Evolutionary conservation across 1,284 basidiomycete species (phyloP).

Genomic region (Microbotryum intermedium): DNA sequence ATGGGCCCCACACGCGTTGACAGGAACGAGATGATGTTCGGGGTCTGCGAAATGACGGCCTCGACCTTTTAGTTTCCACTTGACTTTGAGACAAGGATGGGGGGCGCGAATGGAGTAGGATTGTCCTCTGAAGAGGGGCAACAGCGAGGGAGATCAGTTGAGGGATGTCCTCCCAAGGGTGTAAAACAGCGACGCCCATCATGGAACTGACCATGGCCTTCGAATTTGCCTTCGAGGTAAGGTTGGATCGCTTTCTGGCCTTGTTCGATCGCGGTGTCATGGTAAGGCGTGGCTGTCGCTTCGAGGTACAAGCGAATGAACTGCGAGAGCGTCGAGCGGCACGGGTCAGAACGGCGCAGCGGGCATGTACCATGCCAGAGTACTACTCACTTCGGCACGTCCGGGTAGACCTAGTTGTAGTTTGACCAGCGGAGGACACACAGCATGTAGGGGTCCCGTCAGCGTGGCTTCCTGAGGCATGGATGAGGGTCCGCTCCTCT

Average conservation of each 20-base stretch:
- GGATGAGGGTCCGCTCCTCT: no score
- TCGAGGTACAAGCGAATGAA: conserved; percentile 24
- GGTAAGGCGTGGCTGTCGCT: conserved; percentile 19
- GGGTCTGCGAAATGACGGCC: conserved; percentile 31
- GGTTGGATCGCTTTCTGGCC: conserved; percentile 17
- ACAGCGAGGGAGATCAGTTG: neutral
- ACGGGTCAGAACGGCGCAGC: neutral
- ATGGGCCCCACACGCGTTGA: conserved; percentile 42
- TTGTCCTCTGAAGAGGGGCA: conserved; percentile 12
- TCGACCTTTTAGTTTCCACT: conserved; percentile 7
- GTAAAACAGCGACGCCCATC: neutral
- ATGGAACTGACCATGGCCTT: neutral
- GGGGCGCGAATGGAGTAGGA: conserved; percentile 38
- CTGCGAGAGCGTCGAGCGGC: neutral
- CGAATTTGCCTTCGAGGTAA: conserved; percentile 14
- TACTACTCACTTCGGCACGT: conserved; percentile 17
- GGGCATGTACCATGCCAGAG: neutral
- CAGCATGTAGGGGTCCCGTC: no score
- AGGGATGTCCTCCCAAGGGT: neutral
- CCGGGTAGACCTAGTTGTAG: conserved; percentile 8
- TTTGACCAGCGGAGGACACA: no score
- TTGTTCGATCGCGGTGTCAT: conserved; percentile 4
- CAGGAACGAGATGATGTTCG: conserved; percentile 35
- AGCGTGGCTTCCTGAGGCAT: no score
- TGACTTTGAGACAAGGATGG: conserved; percentile 30